phyloP scores from a whole-genome alignment of 2,329 filamentous ascomycete species.

The Xylariomycetidae sp. region DNA sequence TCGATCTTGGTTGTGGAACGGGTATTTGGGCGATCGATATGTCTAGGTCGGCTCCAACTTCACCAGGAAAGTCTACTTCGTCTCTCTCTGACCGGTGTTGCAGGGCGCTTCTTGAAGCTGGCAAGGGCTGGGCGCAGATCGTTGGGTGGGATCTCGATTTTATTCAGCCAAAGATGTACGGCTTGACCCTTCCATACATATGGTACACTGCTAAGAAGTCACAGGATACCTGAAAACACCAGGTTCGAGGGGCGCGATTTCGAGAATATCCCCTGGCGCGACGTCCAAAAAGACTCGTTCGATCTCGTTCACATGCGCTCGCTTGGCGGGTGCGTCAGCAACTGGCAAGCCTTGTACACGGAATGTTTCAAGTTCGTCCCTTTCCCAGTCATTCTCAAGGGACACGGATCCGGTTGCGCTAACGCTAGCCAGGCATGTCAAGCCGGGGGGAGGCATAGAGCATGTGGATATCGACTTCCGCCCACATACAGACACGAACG shows the following conservation, averaged over 20 bases:
- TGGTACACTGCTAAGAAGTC: conserved; percentile 13
- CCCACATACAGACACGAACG: too few species aligned
- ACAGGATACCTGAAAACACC: conserved; percentile 65
- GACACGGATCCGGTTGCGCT: not conserved
- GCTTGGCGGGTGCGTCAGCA: conserved; percentile 69
- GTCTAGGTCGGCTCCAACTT: too few species aligned
- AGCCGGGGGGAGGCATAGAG: conserved; percentile 73
- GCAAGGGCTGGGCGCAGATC: conserved; percentile 19
- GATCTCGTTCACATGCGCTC: conserved; percentile 81
- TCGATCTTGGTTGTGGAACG: conserved; percentile 77
- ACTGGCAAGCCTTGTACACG: conserved; percentile 69
- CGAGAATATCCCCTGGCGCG: conserved; percentile 66
- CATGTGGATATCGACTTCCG: conserved; percentile 85
- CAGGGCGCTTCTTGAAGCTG: conserved; percentile 10
- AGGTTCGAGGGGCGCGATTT: conserved; percentile 69
- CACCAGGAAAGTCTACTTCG: conserved; percentile 54
- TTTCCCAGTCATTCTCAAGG: too few species aligned
- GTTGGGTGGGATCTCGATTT: conserved; percentile 33
- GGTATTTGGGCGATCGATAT: conserved; percentile 90
- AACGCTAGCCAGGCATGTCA: conserved; percentile 56
- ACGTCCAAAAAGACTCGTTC: conserved; percentile 49
- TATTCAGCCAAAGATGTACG: conserved; percentile 20
- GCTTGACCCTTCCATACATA: too few species aligned
- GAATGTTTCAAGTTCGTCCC: conserved; percentile 57
- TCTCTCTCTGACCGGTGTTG: not conserved